Evolutionary conservation across 305 asterid species (phyloP).

Genomic region (Fraxinus greggii): DNA sequence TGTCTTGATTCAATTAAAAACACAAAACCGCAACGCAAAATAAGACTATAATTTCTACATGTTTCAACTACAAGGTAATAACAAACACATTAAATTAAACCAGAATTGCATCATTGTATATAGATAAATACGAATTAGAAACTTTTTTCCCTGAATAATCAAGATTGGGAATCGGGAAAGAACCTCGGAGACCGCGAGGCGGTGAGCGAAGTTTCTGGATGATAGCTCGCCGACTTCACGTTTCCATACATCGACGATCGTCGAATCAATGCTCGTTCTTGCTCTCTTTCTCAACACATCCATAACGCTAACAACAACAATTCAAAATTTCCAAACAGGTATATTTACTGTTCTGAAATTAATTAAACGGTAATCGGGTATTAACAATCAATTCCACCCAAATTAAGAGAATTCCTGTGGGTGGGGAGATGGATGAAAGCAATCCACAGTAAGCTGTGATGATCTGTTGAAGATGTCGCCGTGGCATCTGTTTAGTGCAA

Average conservation of each 20-base stretch:
- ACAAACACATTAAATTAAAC: not conserved
- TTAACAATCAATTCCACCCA: not conserved
- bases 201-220: slow-evolving; percentile 59
- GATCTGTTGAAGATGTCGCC: not conserved
- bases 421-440: not conserved
- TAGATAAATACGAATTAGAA: not conserved
- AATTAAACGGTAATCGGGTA: not conserved
- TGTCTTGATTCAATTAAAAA: not conserved
- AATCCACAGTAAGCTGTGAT: not conserved
- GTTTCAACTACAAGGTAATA: not conserved
- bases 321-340: not conserved
- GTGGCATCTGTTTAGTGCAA: not conserved
- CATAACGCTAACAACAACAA: slow-evolving; percentile 25
- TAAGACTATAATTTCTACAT: not conserved
- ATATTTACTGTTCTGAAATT: not conserved
- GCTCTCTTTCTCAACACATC: slow-evolving; percentile 44
- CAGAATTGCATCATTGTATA: not conserved
- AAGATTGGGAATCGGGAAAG: not conserved
- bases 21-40: not conserved
- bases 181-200: slow-evolving; percentile 70
- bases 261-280: slow-evolving; percentile 39
- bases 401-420: not conserved
- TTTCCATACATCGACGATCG: slow-evolving; percentile 61
- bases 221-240: slow-evolving; percentile 71
- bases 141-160: not conserved